These are phyloP conservation scores for Metschnikowia borealis DNA, from an alignment of 805 yeast species.

Conservation along the genomic window DNA sequence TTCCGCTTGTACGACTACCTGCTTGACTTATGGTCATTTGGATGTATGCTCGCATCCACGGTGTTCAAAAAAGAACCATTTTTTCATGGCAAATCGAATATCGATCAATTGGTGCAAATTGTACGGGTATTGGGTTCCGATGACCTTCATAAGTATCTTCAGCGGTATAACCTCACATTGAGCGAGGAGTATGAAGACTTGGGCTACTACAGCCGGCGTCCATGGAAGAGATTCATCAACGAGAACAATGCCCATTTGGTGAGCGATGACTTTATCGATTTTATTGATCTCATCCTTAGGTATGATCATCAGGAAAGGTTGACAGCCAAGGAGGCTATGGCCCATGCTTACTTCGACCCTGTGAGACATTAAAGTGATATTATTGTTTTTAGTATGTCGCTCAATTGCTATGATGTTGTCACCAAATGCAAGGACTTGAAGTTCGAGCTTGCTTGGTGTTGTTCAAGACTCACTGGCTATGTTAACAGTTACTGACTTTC, in stretches of 20 bases:
- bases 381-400: background rate
- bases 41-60: constrained; percentile 88
- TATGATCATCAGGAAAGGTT: constrained; percentile 86
- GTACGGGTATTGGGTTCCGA: constrained; percentile 85
- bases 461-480: background rate
- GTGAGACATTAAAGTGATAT: constrained; percentile 11
- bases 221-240: constrained; percentile 62
- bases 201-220: constrained; percentile 61
- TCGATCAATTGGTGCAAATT: constrained; percentile 87
- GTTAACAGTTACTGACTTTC: background rate
- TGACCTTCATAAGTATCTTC: constrained; percentile 60
- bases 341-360: constrained; percentile 59
- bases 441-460: background rate
- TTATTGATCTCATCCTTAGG: constrained; percentile 66
- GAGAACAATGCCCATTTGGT: constrained; percentile 50
- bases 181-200: constrained; percentile 77
- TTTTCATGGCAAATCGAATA: constrained; percentile 87
- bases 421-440: background rate
- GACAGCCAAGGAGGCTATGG: constrained; percentile 87
- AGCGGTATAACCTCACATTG: constrained; percentile 64
- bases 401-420: background rate
- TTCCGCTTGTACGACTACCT: constrained; percentile 83
- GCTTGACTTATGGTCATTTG: constrained; percentile 85
- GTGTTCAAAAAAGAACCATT: constrained; percentile 88
- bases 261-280: constrained; percentile 56